A percentile compares a stretch with the other conserved stretches of the same genome.
Evolutionary conservation across 768 basidiomycete species (phyloP).

Genomic region (Nevesoporus exiguus): DNA sequence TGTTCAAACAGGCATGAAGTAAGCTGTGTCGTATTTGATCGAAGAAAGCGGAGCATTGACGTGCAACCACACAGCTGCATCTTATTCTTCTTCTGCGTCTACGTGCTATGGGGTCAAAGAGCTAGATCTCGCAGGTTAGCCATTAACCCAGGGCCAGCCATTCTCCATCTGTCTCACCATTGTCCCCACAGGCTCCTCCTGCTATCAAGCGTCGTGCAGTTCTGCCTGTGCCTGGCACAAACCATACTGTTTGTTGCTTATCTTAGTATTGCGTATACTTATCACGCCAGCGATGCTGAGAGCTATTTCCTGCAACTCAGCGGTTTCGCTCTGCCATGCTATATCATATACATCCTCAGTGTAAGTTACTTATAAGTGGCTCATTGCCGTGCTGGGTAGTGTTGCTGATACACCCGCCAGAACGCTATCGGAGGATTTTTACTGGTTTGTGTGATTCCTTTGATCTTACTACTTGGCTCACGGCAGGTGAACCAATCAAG

Average conservation of each 20-base stretch:
- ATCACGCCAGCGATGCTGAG: neutral
- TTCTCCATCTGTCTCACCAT: neutral
- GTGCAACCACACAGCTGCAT: slow-evolving; percentile 2
- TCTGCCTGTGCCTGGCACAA: slow-evolving; percentile 14
- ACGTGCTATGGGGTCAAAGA: slow-evolving; percentile 14
- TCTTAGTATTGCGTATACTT: neutral
- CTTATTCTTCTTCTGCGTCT: slow-evolving; percentile 19
- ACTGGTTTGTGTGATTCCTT: slow-evolving; percentile 11
- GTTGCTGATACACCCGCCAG: slow-evolving; percentile 4
- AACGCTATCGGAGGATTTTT: slow-evolving; percentile 15
- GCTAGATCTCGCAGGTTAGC: slow-evolving; percentile 2
- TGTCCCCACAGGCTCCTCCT: slow-evolving; percentile 9
- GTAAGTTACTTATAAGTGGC: slow-evolving; percentile 2
- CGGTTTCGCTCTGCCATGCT: slow-evolving; percentile 3
- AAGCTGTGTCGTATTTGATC: neutral
- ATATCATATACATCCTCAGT: slow-evolving; percentile 19
- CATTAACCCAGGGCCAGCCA: neutral
- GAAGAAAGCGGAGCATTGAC: neutral
- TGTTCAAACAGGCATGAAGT: slow-evolving; percentile 17
- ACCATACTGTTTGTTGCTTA: neutral
- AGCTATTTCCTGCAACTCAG: neutral
- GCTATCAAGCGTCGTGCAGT: slow-evolving; percentile 10
- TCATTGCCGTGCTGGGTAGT: neutral
- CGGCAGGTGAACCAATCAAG: neutral
- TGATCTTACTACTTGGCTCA: neutral